Evolutionary conservation across 192 early-diverging fungal species (phyloP).

Genomic region (Mortierella antarctica): DNA sequence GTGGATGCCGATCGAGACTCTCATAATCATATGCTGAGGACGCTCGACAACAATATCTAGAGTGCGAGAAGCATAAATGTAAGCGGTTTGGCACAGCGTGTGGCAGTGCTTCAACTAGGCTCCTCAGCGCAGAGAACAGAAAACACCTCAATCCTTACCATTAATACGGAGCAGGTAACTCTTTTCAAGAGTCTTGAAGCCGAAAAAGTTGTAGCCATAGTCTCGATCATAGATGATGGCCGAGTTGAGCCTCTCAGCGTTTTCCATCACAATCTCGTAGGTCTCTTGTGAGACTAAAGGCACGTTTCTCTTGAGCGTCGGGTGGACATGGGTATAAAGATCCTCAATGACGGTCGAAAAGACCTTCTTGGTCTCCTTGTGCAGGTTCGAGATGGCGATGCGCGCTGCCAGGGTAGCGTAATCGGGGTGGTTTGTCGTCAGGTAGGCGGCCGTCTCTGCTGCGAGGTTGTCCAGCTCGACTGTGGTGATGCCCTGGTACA

Average conservation of each 20-base stretch:
- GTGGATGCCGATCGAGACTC: slow-evolving; percentile 97
- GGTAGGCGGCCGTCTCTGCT: slow-evolving; percentile 91
- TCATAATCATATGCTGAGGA: slow-evolving; percentile 98
- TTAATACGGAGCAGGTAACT: slow-evolving; percentile 90
- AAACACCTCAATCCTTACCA: slow-evolving; percentile 42
- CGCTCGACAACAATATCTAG: slow-evolving; percentile 79
- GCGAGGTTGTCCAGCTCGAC: slow-evolving; percentile 97
- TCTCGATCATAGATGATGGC: slow-evolving; percentile 94
- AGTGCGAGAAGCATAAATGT: neutral
- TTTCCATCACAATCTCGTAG: slow-evolving; percentile 69
- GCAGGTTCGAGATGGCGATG: slow-evolving; percentile 95
- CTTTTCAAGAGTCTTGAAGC: slow-evolving; percentile 98
- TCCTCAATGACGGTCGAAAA: slow-evolving; percentile 87
- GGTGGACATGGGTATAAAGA: slow-evolving; percentile 88
- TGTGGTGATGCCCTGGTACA: slow-evolving; percentile 98
- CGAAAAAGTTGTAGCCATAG: slow-evolving; percentile 98
- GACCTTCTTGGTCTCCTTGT: slow-evolving; percentile 80
- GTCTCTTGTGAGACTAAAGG: slow-evolving; percentile 89
- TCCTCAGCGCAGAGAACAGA: neutral
- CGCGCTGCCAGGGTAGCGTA: slow-evolving; percentile 96
- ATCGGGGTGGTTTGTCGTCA: slow-evolving; percentile 94
- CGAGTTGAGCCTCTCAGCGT: slow-evolving; percentile 84
- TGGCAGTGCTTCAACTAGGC: neutral
- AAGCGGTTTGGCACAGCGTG: neutral
- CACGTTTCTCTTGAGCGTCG: slow-evolving; percentile 81